Base-by-base conservation (phyloP, 106 monocot species). In the Phalaenopsis aphrodite region DNA sequence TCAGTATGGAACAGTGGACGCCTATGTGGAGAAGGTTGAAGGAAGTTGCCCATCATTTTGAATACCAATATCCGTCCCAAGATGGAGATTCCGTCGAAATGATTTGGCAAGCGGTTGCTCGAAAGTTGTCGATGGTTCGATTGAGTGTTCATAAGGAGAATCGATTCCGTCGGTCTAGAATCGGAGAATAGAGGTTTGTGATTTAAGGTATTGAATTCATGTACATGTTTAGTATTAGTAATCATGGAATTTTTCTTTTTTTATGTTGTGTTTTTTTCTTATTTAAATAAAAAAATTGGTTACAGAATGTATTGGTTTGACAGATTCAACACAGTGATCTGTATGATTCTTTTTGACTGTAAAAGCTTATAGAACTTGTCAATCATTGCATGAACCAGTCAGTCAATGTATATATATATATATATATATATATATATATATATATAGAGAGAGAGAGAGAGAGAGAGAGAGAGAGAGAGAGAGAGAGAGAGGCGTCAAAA, bases 41-140 rank as follows among this genome's bases (percentile, higher is more conserved):
- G 81, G 71, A 88, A 77, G 58, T 92, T 1, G 81, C 84, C 5
- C 76, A 78, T 57, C 88, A 89, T 81, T 98, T 92, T 65, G 94
- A 91, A 84, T 98, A 89, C 76, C 86, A 85, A 67, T 91, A 82
- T 49, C 97, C 96, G 3, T 90, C 93, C 2, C 79, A 80, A 55
- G 52, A 82, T 16, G 90, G 77, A 6, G 96, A 92, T 82, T 87
- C 96, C 4, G 94, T 97, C 49, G 88, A 90, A 78, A 97, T 97
- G 93, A 92, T 97, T n/a, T 97, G 96, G 96, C 78, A 86, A 36
- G 90, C 86, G 10, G 86, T 92, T 11, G 87, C 85, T 55, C 82
- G 84, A 18, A 97, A 92, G 49, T 76, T 87, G 48, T 76, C 87
- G 5, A 23, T 78, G 21, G 55, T 89, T 37, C 80, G 47, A 36